Evolutionary conservation across 1,284 basidiomycete genomes (phyloP), one percentile per base, ranked within the genome.

Genomic region (Xanthoconium separans): DNA sequence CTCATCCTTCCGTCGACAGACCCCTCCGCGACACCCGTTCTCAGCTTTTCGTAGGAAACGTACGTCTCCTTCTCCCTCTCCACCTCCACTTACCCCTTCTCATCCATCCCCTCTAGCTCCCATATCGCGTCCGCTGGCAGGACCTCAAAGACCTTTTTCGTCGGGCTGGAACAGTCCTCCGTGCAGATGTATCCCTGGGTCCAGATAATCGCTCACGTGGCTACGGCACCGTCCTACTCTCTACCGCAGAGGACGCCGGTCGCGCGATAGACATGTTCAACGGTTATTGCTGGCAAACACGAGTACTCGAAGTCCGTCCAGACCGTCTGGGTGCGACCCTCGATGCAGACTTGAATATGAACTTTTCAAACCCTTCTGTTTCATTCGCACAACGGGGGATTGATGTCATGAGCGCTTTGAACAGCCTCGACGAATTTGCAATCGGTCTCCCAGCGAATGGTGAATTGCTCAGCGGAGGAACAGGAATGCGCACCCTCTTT

Each of bases 91-190:
- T 11, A 0, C 36, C 7, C 42, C 2, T 34, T 9, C 33, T 10
- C 10, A 30, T 20, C 31, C 20, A 7, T 24, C 16, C 18, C 6
- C 0, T 30, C 8, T 64, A 97, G 94, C 77, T 97, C 36, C 96
- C 95, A 0, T 92, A 92, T 67, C 93, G 95, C 70, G 94, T 94
- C 42, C 93, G 93, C 47, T 99, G 96, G 96, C 96, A 99, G 75
- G 96, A 99, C 73, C 83, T 99, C 60, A 98, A 99, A 68, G 96
- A 98, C 71, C 83, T 98, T 47, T 98, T 98, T 72, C 87, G 96
- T 47, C 89, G 92, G 61, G 91, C 94, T 2, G 96, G 96, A 45
- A 96, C 94, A 1, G 95, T 99, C 51, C 80, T 98, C 20, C 86
- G 96, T 34, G 95, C 96, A 8, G 96, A 98, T 67, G 93, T 97